Base-by-base conservation (phyloP, 768 basidiomycete genomes). In the Pleurotus cornucopiae region DNA sequence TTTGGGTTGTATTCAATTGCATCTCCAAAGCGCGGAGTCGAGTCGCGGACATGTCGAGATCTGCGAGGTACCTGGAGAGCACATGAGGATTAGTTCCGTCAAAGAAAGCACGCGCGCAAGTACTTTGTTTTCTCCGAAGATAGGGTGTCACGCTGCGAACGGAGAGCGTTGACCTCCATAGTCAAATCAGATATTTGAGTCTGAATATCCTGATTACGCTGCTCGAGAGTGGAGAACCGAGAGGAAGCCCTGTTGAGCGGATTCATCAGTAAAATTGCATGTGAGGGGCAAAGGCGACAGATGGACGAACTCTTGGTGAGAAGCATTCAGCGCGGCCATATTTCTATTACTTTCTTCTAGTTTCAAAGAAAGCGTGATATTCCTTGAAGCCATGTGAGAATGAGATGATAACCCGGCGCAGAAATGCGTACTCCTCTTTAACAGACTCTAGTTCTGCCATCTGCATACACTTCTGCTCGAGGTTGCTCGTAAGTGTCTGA, bases 1-100 rank as follows among this genome's bases (percentile, higher is more conserved):
- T 53, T 7, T 53, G 51, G 5, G 41, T n/a, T 12, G 51, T 53
- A 30, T 53, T 41, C 21, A 53, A 16, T 20, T 53, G 51, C 51
- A 53, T 53, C 20, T 53, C 51, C 2, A 53, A 21, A 7, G 51
- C 37, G 5, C 39, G 37, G 5, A 21, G 39, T 23, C 26, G 51
- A 41, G 51, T 53, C 12, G 39, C 51, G 4, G 39, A 18, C 51
- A 53, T 53, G 37, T 37, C 34, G n/a, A 53, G 39, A 41, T 53
- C 51, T 5, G 51, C 18, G 14, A 30, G n/a, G 21, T 23, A 6
- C 38, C 51, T 53, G 23, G 18, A 26, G 21, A n/a, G 16, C n/a
- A 37, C 6, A 4, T 30, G 16, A n/a, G 21, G 48, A 6, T 16
- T 23, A 6, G 6, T 11, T 23, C 20, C 21, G 16, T 14, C 23